phyloP scores from a whole-genome alignment of 2,329 filamentous ascomycete genomes.

The Aureobasidium sp. region DNA sequence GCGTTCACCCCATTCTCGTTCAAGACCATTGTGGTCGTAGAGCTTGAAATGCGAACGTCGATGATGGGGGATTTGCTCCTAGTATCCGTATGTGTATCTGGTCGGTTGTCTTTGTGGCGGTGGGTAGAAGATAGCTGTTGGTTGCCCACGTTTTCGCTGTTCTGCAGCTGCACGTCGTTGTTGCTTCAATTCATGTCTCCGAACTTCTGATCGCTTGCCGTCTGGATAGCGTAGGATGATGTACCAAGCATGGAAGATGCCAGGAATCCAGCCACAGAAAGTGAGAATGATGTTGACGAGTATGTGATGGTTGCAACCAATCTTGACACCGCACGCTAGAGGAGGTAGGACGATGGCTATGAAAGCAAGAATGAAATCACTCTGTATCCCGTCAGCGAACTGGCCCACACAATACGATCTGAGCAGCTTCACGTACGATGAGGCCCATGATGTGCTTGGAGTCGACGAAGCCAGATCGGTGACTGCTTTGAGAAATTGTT shows the following conservation, averaged over 20 bases:
- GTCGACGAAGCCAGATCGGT: not conserved
- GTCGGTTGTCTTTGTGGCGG: no score
- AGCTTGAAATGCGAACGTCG: no score
- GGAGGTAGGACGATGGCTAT: constrained; percentile 83
- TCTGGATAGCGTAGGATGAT: constrained; percentile 16
- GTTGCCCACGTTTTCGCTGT: not conserved
- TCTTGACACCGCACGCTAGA: constrained; percentile 82
- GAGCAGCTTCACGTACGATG: not conserved
- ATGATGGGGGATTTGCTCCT: no score
- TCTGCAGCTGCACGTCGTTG: not conserved
- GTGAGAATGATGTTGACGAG: constrained; percentile 87
- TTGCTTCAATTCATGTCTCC: not conserved
- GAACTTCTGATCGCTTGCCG: not conserved
- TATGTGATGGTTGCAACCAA: constrained; percentile 73
- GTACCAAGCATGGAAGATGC: constrained; percentile 16
- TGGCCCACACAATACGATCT: no score
- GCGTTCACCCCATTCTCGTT: no score
- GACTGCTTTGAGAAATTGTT: not conserved
- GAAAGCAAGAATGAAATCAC: constrained; percentile 33
- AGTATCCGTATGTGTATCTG: no score
- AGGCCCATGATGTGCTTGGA: not conserved
- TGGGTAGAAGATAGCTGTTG: no score
- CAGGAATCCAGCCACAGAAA: constrained; percentile 35
- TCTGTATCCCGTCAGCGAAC: constrained; percentile 1
- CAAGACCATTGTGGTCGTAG: no score